phyloP scores from a whole-genome alignment of 768 basidiomycete species.

The Rhodotorula paludigena region DNA sequence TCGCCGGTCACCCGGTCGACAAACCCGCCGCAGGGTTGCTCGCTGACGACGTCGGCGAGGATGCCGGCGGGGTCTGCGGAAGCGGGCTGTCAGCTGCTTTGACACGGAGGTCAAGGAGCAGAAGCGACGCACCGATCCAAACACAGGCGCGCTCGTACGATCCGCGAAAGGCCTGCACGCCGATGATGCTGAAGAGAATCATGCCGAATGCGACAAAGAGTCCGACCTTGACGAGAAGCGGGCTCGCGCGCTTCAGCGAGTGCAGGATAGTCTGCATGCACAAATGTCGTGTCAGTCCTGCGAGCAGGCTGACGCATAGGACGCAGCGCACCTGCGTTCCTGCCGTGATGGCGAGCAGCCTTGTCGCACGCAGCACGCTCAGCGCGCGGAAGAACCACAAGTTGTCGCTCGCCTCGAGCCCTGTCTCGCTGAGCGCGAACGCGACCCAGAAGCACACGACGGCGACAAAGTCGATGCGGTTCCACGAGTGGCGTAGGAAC shows the following conservation, averaged over 20 bases:
- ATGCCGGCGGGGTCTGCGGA: conserved; percentile 45
- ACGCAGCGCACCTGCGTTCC: conserved; percentile 72
- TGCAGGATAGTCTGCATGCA: conserved; percentile 71
- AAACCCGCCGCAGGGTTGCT: conserved; percentile 73
- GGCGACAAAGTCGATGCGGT: conserved; percentile 79
- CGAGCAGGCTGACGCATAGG: not conserved
- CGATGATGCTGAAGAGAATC: conserved; percentile 82
- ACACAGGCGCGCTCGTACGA: conserved; percentile 58
- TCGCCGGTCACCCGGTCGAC: conserved; percentile 60
- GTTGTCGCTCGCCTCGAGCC: conserved; percentile 59
- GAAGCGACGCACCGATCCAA: conserved; percentile 34
- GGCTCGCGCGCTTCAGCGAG: conserved; percentile 81
- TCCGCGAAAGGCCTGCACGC: conserved; percentile 88
- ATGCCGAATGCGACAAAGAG: conserved; percentile 90
- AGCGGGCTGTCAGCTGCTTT: not conserved
- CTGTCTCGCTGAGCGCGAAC: conserved; percentile 65
- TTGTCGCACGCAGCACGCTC: conserved; percentile 73
- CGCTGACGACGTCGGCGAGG: conserved; percentile 45
- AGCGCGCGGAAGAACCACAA: conserved; percentile 83
- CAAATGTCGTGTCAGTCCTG: not conserved
- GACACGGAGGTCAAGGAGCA: not conserved
- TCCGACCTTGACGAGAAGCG: conserved; percentile 80
- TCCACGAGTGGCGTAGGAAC: conserved; percentile 89
- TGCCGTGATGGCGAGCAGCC: conserved; percentile 77
- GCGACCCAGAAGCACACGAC: conserved; percentile 80